These are phyloP conservation scores for Candida tallmaniae DNA, from an alignment of 805 yeast genomes.

Conservation along the genomic window DNA sequence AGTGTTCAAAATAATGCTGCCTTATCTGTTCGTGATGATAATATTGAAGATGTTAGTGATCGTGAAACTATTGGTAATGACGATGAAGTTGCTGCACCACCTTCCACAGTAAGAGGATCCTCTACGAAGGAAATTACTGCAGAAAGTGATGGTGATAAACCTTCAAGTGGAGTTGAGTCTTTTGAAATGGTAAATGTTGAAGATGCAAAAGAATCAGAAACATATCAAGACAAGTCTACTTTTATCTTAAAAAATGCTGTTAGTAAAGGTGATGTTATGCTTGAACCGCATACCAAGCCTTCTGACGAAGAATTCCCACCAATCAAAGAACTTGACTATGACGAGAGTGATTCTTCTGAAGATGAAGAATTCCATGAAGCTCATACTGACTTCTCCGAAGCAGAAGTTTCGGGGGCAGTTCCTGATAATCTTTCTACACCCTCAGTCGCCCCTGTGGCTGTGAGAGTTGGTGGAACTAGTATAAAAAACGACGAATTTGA, in stretches of 20 bases:
- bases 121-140: constrained; percentile 10
- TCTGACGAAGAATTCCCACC: constrained; percentile 57
- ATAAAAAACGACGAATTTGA: constrained; percentile 31
- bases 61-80: constrained; percentile 33
- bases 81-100: constrained; percentile 11
- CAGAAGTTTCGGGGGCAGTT: too few relatives aligned
- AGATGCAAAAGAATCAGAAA: constrained; percentile 30
- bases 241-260: constrained; percentile 10
- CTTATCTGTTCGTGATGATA: constrained; percentile 78
- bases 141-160: constrained; percentile 33
- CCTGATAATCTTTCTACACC: not conserved
- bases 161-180: constrained; percentile 46
- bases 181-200: constrained; percentile 52
- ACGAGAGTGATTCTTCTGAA: constrained; percentile 47
- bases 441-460: constrained; percentile 3
- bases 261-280: not conserved
- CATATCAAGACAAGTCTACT: constrained; percentile 5
- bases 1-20: constrained; percentile 93
- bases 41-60: constrained; percentile 40
- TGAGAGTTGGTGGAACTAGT: too few relatives aligned
- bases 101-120: constrained; percentile 14
- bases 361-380: constrained; percentile 18
- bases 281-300: not conserved
- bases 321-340: constrained; percentile 49
- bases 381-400: constrained; percentile 6